phyloP scores from a whole-genome alignment of 2,329 filamentous ascomycete species.

The Myotisia sp. region DNA sequence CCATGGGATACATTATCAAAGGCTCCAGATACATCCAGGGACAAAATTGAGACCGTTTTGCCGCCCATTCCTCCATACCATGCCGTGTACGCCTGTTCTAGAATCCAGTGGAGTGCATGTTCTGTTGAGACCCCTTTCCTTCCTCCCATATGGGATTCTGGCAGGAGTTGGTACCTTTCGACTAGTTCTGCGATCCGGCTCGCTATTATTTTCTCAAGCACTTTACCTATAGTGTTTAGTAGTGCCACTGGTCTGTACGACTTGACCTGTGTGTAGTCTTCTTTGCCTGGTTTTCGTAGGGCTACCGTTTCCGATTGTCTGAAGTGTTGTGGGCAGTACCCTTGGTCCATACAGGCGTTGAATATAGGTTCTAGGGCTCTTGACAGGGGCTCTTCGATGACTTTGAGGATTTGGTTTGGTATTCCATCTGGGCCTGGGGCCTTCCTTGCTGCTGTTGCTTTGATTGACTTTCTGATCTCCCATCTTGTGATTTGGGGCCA shows the following conservation, averaged over 20 bases:
- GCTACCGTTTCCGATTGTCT: conserved; percentile 11
- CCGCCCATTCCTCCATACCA: neutral
- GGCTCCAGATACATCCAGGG: conserved; percentile 11
- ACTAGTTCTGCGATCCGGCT: conserved; percentile 9
- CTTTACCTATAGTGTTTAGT: conserved; percentile 13
- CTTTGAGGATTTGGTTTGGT: conserved; percentile 1
- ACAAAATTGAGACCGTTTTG: conserved; percentile 9
- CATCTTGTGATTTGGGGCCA: conserved; percentile 12
- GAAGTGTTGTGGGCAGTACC: conserved; percentile 14
- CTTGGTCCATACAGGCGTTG: conserved; percentile 9
- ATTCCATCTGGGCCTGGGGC: conserved; percentile 16
- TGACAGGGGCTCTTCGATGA: neutral
- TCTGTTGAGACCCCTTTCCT: conserved; percentile 8
- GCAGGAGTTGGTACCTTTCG: conserved; percentile 11
- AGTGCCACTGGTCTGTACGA: conserved; percentile 13
- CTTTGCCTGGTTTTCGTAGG: conserved; percentile 13
- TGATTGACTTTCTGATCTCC: conserved; percentile 15
- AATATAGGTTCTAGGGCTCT: neutral
- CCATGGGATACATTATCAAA: conserved; percentile 6
- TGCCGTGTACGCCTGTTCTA: conserved; percentile 8
- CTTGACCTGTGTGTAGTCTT: conserved; percentile 12
- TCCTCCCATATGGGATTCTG: conserved; percentile 6
- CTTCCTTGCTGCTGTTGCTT: conserved; percentile 14
- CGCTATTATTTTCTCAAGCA: conserved; percentile 10
- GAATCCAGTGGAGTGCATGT: conserved; percentile 9